Base-by-base conservation (phyloP, 805 yeast species). In the Kodamaea leandrae region DNA sequence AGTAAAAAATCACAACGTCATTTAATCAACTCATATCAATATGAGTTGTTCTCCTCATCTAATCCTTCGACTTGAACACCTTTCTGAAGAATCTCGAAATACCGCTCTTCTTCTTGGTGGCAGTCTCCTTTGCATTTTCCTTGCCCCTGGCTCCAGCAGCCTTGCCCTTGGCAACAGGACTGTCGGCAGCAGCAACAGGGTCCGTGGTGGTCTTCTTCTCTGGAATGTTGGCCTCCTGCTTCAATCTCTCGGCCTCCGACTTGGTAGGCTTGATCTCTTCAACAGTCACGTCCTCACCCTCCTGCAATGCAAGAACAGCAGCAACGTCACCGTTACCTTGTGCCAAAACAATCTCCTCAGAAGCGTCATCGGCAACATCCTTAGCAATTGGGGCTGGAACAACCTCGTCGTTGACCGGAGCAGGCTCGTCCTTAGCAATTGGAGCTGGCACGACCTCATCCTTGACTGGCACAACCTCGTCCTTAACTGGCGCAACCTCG, bases 211-310 rank as follows among this genome's bases (percentile, higher is more conserved):
- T 27, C 17, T 33, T 19, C 5, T 28, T 21, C 6, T n/a, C 27
- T 4, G 33, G 37, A 26, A 36, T 35, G 36, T 35, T 48, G 20
- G 68, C 72, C 44, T 66, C 66, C 42, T 60, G 55, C 18, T 66
- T 57, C 43, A 66, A 60, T 49, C 57, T 55, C 33, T 57, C 59
- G 27, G 63, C 66, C 53, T 69, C 71, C 20, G 66, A 57, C 21
- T 55, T 61, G 26, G 70, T 63, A 15, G 74, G 74, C 50, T 66
- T 54, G 49, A 69, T 61, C 51, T 69, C 72, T 53, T 68, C 74
- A 28, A 68, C 58, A 20, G 63, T 57, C 12, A 63, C 66, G 30
- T 61, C 64, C 27, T 63, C 64, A 24, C 59, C 59, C 48, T 58
- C 68, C 39, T 57, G 54, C 35, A 69, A 68, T 28, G 54, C 57